These are phyloP conservation scores for Solanum virginianum DNA, from an alignment of 257 asterid species.

Conservation along the genomic window DNA sequence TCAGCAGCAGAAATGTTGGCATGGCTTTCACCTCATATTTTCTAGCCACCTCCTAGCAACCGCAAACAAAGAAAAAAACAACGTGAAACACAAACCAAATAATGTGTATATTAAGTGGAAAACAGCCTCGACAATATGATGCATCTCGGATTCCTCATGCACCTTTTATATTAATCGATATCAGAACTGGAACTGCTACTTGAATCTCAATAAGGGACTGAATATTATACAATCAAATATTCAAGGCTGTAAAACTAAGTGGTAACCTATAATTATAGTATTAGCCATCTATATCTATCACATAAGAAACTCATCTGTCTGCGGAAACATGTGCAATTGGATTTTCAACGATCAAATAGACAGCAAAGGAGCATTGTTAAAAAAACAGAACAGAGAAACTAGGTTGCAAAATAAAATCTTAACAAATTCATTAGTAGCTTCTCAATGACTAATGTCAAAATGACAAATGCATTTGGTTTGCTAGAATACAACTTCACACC, in stretches of 20 bases:
- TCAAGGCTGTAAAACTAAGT: neutral
- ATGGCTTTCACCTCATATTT: constrained; percentile 30
- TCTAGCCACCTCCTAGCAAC: constrained; percentile 22
- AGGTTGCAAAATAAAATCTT: neutral
- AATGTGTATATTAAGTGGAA: neutral
- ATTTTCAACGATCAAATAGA: neutral
- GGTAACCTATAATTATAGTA: neutral
- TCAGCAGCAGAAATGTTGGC: constrained; percentile 32
- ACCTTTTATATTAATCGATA: neutral
- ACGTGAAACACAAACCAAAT: neutral
- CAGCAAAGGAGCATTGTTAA: neutral
- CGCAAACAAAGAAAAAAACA: neutral
- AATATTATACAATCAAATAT: neutral
- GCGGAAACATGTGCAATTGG: neutral
- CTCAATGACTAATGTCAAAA: neutral
- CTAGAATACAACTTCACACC: neutral
- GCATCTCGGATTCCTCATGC: neutral
- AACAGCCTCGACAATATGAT: neutral
- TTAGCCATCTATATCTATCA: neutral
- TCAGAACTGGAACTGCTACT: neutral
- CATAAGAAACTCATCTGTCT: neutral
- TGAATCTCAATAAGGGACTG: neutral
- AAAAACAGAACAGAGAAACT: neutral
- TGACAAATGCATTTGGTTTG: neutral
- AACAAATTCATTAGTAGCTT: neutral